These are phyloP conservation scores for Thermochaetoides thermophila DNA, from an alignment of 495 filamentous ascomycete species.

Conservation along the genomic window DNA sequence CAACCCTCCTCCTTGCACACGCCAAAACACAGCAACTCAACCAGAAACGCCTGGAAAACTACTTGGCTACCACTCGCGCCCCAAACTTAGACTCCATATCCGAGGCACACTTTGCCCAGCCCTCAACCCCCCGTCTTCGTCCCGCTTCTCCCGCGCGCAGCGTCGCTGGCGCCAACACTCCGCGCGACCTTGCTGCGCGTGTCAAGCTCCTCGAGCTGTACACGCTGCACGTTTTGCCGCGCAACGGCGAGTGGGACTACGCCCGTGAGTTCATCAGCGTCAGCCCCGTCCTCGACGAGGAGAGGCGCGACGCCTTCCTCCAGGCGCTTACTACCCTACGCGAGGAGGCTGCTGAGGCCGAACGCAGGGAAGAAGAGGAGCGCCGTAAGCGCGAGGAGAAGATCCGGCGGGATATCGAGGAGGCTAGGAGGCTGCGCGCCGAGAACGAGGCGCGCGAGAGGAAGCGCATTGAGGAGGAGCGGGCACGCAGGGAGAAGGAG, in stretches of 20 bases:
- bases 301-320: slow-evolving; percentile 72
- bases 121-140: slow-evolving; percentile 11
- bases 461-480: slow-evolving; percentile 30
- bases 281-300: slow-evolving; percentile 77
- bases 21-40: slow-evolving; percentile 67
- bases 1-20: slow-evolving; percentile 76
- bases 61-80: slow-evolving; percentile 61
- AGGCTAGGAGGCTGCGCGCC: slow-evolving; percentile 30
- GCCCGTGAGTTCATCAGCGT: slow-evolving; percentile 76
- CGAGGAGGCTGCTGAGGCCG: slow-evolving; percentile 52
- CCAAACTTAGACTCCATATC: slow-evolving; percentile 50
- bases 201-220: slow-evolving; percentile 90
- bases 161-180: slow-evolving; percentile 49
- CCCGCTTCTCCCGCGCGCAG: slow-evolving; percentile 16
- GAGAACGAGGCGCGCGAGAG: slow-evolving; percentile 42
- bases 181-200: slow-evolving; percentile 57
- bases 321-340: slow-evolving; percentile 59
- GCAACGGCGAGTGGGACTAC: slow-evolving; percentile 91
- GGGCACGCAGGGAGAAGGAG: slow-evolving; percentile 20
- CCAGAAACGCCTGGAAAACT: slow-evolving; percentile 78
- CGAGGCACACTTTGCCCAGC: slow-evolving; percentile 32
- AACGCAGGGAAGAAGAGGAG: slow-evolving; percentile 48
- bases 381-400: slow-evolving; percentile 43
- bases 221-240: slow-evolving; percentile 77
- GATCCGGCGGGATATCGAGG: slow-evolving; percentile 45